Base-by-base conservation (phyloP, 768 basidiomycete genomes). In the Rhizopogon sp. region DNA sequence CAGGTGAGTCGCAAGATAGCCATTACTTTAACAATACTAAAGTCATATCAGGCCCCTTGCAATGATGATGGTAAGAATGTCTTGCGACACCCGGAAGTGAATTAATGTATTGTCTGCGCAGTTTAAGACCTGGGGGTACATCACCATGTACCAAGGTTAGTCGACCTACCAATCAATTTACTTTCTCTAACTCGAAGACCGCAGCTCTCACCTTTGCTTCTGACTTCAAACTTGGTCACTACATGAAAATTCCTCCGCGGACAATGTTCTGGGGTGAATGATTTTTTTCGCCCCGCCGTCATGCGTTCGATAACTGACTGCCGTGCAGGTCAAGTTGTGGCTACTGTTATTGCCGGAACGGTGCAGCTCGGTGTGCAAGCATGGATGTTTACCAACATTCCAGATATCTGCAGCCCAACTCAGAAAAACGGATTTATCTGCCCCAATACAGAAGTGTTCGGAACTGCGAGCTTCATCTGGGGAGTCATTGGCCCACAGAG, bases 401-500 rank as follows among this genome's bases (percentile, higher is more conserved):
- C 65, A 17, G 67, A 70, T 41, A 71, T 80, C 52, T 80, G 79
- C 65, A 35, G 59, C 10, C 66, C 72, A 6, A 58, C 73, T 46
- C 82, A 88, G 68, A 71, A 66, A 61, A 77, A 84, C 60, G 79
- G 80, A 17, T 90, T 90, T 69, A 85, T 81, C 53, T 91, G 89
- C 66, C 87, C 88, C 0, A 67, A 55, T 11, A 86, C 85, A 5
- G 74, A 83, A 56, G 85, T 89, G 7, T 91, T 92, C 66, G 88
- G 87, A 39, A 88, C 87, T 2, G 90, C 90, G 20, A 83, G 82
- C 56, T 80, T 93, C 58, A 79, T 92, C 58, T 90, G 84, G 85
- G 88, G 91, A 57, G 87, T 89, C 57, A 88, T 93, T 54, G 89
- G 90, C 1, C 90, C 90, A 6, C 73, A 70, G 33, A 76, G 82